Percentiles rank a stretch among this genome's conserved stretches.
These are phyloP conservation scores for Nepenthes alata DNA, from an alignment of 179 eudicot genomes.

Conservation along the genomic window DNA sequence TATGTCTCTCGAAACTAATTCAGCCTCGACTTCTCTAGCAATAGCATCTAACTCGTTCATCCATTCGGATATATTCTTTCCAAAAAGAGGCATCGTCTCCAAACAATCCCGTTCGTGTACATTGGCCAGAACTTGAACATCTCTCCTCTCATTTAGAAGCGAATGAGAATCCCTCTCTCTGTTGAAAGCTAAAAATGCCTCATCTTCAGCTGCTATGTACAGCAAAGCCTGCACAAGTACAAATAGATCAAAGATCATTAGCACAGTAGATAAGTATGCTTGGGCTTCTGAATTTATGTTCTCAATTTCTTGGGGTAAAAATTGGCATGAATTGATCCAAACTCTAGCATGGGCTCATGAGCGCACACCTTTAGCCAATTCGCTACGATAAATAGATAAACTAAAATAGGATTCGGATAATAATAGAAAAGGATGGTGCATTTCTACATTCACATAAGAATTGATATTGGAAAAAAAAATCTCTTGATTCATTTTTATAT, in stretches of 20 bases:
- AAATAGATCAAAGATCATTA: neutral
- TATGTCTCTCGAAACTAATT: conserved; percentile 72
- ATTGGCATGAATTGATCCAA: no score
- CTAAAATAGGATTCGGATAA: no score
- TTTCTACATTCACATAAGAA: no score
- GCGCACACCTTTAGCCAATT: no score
- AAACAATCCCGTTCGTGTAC: conserved; percentile 33
- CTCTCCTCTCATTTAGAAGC: conserved; percentile 46
- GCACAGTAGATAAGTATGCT: no score
- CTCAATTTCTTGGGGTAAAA: no score
- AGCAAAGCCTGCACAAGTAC: conserved; percentile 49
- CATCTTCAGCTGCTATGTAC: conserved; percentile 82
- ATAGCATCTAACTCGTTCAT: conserved; percentile 58
- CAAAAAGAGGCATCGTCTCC: conserved; percentile 56
- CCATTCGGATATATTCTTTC: conserved; percentile 67
- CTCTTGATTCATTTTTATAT: no score
- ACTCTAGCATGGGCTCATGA: no score
- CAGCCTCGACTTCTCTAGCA: conserved; percentile 76
- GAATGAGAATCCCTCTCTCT: conserved; percentile 61
- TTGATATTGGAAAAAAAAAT: no score
- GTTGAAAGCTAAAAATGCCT: conserved; percentile 63
- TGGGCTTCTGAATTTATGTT: no score
- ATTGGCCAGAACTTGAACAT: conserved; percentile 15
- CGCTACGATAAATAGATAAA: no score
- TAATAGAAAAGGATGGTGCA: no score